Conservation (phyloP, 192 early-diverging fungal genomes). For the Linnemannia elongata region DNA sequence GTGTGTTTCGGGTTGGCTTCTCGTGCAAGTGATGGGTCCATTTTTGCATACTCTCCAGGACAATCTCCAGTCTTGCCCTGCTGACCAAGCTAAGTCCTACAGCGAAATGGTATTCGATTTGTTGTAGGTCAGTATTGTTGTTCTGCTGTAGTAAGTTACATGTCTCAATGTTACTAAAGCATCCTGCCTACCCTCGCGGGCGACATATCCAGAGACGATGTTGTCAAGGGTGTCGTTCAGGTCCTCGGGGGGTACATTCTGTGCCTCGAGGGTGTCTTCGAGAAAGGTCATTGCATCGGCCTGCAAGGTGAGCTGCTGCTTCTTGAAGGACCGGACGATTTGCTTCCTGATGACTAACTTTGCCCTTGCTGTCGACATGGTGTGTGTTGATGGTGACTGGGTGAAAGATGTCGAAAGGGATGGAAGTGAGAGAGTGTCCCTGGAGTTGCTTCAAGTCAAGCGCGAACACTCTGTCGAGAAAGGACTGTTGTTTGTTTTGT, state of each 20-base stretch:
- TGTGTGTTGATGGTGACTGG: neutral
- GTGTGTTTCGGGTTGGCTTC: conserved; percentile 40
- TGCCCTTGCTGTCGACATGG: conserved; percentile 47
- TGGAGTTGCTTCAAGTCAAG: neutral
- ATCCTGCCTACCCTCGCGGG: conserved; percentile 71
- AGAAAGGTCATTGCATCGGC: conserved; percentile 79
- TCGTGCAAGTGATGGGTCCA: conserved; percentile 54
- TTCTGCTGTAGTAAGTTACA: neutral
- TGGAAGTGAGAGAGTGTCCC: neutral
- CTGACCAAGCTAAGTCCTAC: conserved; percentile 41
- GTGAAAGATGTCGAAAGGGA: neutral
- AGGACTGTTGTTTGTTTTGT: conserved; percentile 4
- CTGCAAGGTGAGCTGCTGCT: conserved; percentile 83
- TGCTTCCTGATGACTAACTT: conserved; percentile 44
- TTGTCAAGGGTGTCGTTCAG: conserved; percentile 73
- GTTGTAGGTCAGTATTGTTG: neutral
- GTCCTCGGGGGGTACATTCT: conserved; percentile 54
- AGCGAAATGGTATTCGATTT: neutral
- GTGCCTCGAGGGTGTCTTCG: conserved; percentile 65
- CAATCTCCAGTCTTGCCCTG: conserved; percentile 33
- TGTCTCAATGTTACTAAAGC: no score
- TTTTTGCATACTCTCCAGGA: conserved; percentile 55
- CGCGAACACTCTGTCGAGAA: neutral
- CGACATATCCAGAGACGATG: conserved; percentile 78
- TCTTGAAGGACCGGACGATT: conserved; percentile 83